Conservation (phyloP, 805 yeast species). For the Brettanomyces nanus region DNA sequence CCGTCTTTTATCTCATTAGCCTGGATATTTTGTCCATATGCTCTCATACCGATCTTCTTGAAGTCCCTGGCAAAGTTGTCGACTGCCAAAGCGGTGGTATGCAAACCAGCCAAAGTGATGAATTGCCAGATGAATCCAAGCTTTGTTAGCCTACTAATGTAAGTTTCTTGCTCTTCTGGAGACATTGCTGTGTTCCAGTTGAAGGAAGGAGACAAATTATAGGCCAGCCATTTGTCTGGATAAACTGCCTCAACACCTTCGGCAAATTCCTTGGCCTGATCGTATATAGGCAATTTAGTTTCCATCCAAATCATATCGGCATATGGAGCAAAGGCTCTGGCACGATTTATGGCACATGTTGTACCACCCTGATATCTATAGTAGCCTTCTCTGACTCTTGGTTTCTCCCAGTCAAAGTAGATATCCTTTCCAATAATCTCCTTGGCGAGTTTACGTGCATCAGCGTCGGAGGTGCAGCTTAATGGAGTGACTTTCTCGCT, state of each 20-base stretch:
- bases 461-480: constrained; percentile 65
- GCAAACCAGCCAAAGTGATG: constrained; percentile 94
- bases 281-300: constrained; percentile 87
- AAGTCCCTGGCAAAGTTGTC: constrained; percentile 77
- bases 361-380: constrained; percentile 96
- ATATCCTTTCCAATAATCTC: constrained; percentile 73
- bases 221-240: constrained; percentile 94
- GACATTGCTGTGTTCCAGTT: constrained; percentile 97
- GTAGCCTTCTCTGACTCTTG: constrained; percentile 95
- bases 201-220: constrained; percentile 94
- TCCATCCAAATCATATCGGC: constrained; percentile 98
- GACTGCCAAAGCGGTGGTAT: constrained; percentile 88
- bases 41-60: constrained; percentile 84
- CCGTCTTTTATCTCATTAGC: constrained; percentile 78
- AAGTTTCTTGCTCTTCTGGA: constrained; percentile 79
- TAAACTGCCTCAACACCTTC: constrained; percentile 73
- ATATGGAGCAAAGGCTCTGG: constrained; percentile 89
- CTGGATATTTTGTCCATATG: constrained; percentile 85
- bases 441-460: constrained; percentile 70
- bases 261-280: constrained; percentile 91
- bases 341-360: constrained; percentile 95
- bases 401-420: constrained; percentile 89
- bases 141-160: constrained; percentile 76
- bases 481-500: constrained; percentile 63
- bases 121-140: constrained; percentile 97